phyloP scores from a whole-genome alignment of 805 yeast species.

The Cyberlindnera samutprakarnensis region DNA sequence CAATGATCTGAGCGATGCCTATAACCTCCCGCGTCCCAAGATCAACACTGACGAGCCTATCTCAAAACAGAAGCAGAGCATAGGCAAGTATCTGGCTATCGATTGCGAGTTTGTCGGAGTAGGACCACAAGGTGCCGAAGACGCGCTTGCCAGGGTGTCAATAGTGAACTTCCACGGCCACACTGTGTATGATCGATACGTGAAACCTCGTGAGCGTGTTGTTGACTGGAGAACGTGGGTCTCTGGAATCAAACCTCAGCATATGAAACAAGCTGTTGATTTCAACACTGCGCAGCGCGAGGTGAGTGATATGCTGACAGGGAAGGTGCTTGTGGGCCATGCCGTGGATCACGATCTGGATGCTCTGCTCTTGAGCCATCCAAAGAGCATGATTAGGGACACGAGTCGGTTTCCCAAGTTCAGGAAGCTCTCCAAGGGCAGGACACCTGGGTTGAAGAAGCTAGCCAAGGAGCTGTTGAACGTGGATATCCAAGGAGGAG shows the following conservation, averaged over 20 bases:
- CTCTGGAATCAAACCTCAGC: slow-evolving; percentile 69
- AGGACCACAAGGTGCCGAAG: slow-evolving; percentile 61
- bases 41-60: slow-evolving; percentile 6
- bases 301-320: slow-evolving; percentile 45
- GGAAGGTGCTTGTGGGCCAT: slow-evolving; percentile 71
- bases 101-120: slow-evolving; percentile 96
- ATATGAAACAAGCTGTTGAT: slow-evolving; percentile 60
- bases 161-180: slow-evolving; percentile 79
- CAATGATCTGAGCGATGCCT: slow-evolving; percentile 16
- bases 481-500: slow-evolving; percentile 59
- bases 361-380: slow-evolving; percentile 60
- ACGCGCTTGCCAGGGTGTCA: slow-evolving; percentile 81
- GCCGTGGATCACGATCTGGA: slow-evolving; percentile 75
- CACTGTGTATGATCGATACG: slow-evolving; percentile 64
- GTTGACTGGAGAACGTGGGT: slow-evolving; percentile 94
- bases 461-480: slow-evolving; percentile 50
- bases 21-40: slow-evolving; percentile 11
- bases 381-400: slow-evolving; percentile 57
- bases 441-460: slow-evolving; percentile 66
- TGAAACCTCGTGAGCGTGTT: slow-evolving; percentile 65
- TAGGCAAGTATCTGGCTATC: slow-evolving; percentile 73
- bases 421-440: slow-evolving; percentile 53
- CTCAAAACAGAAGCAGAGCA: slow-evolving; percentile 30
- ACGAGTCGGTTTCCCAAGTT: slow-evolving; percentile 60
- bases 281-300: slow-evolving; percentile 59